A percentile compares a stretch with the other conserved stretches of the same genome.
These are phyloP conservation scores for Botryotinia narcissicola DNA, from an alignment of 2,329 filamentous ascomycete genomes.

Conservation along the genomic window DNA sequence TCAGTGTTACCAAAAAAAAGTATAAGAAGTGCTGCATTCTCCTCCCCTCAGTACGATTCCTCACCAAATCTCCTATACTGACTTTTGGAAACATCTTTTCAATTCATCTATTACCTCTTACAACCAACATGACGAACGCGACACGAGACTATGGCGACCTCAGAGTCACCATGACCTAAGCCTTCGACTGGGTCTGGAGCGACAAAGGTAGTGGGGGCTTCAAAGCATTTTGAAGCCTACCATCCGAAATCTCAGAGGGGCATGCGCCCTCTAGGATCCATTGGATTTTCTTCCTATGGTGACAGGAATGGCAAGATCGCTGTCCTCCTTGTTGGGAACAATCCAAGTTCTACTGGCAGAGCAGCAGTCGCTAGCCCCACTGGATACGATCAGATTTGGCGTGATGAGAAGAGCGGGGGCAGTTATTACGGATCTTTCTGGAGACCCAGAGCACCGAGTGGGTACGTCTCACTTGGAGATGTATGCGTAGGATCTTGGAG, in stretches of 20 bases:
- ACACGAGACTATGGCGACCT: conserved; percentile 5
- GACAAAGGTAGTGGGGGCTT: not conserved
- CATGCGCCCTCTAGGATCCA: not conserved
- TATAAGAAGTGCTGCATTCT: not conserved
- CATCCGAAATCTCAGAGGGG: not conserved
- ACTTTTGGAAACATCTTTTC: not conserved
- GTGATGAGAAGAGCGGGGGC: not conserved
- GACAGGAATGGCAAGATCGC: not conserved
- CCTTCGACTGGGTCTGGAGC: not conserved
- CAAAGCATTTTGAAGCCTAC: not conserved
- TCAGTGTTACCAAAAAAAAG: not conserved
- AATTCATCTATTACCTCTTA: not conserved
- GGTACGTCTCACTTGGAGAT: conserved; percentile 8
- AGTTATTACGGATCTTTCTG: not conserved
- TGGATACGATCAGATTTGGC: not conserved
- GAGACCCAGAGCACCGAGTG: not conserved
- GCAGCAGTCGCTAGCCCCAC: conserved; percentile 4
- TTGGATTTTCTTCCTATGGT: not conserved
- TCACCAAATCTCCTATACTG: not conserved
- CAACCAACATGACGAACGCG: not conserved
- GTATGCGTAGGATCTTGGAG: not conserved
- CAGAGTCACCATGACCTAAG: conserved; percentile 11
- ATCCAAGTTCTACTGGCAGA: not conserved
- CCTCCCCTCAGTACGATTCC: not conserved
- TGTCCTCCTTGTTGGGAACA: not conserved